These are phyloP conservation scores for Fusarium proliferatum DNA, from an alignment of 2,329 filamentous ascomycete genomes.

Conservation along the genomic window DNA sequence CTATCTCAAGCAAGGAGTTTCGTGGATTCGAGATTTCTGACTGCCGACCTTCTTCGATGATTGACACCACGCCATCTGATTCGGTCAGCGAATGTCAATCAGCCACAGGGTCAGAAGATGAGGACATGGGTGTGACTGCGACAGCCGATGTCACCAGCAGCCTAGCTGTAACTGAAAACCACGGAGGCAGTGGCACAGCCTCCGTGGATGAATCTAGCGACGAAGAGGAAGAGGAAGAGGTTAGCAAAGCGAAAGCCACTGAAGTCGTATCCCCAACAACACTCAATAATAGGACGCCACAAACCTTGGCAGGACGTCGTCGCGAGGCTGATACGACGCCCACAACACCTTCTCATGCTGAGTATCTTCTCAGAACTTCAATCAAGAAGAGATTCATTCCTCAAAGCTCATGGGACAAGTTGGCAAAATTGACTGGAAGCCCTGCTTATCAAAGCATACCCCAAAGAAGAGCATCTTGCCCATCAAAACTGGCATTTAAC, in stretches of 20 bases:
- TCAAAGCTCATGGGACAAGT: slow-evolving; percentile 40
- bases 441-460: background rate
- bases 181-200: background rate
- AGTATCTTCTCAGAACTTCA: slow-evolving; percentile 39
- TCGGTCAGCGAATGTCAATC: background rate
- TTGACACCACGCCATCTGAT: background rate
- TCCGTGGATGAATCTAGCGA: background rate
- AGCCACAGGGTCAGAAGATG: background rate
- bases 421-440: slow-evolving; percentile 19
- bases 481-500: background rate
- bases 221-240: background rate
- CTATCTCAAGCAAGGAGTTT: slow-evolving; percentile 26
- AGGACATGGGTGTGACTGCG: slow-evolving; percentile 5
- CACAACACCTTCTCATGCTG: background rate
- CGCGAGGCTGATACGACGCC: background rate
- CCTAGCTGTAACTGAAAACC: background rate
- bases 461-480: background rate
- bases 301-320: background rate
- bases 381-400: slow-evolving; percentile 42
- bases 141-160: background rate
- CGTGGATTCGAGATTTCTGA: slow-evolving; percentile 3
- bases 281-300: slow-evolving; percentile 1
- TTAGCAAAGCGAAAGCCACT: background rate
- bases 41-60: background rate
- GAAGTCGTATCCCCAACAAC: background rate